phyloP scores from a whole-genome alignment of 495 filamentous ascomycete species.

The Amphirosellinia nigrospora region DNA sequence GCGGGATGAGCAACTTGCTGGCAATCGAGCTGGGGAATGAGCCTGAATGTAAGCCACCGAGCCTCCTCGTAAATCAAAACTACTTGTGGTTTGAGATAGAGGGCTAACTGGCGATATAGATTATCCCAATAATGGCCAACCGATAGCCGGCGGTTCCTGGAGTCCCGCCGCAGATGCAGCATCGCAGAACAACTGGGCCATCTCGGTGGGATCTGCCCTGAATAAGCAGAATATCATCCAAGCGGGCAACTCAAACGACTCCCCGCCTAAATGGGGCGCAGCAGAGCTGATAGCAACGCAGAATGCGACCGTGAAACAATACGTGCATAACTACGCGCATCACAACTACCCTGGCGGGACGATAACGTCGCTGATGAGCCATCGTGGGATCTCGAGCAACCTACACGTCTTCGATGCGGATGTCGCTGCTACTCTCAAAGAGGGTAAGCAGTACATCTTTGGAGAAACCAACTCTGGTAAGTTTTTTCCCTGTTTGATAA shows the following conservation, averaged over 20 bases:
- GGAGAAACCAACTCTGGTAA: constrained; percentile 66
- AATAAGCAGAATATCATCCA: constrained; percentile 55
- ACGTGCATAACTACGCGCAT: constrained; percentile 61
- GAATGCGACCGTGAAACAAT: constrained; percentile 55
- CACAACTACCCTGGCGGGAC: constrained; percentile 66
- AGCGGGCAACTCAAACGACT: constrained; percentile 64
- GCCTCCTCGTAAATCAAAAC: background rate
- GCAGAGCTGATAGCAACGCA: constrained; percentile 53
- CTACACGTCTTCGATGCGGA: constrained; percentile 57
- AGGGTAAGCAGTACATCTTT: constrained; percentile 60
- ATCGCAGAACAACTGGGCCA: constrained; percentile 62
- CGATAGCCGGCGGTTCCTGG: constrained; percentile 62
- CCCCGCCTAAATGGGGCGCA: constrained; percentile 58
- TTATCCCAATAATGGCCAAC: constrained; percentile 51
- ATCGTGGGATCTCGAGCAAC: constrained; percentile 54
- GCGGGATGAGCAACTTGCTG: constrained; percentile 56
- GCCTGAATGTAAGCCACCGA: constrained; percentile 57
- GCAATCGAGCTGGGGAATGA: constrained; percentile 69
- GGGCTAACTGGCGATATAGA: constrained; percentile 37
- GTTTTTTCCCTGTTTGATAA: background rate
- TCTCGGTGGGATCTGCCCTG: constrained; percentile 56
- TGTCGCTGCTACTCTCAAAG: constrained; percentile 49
- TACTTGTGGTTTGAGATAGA: background rate
- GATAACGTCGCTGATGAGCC: constrained; percentile 58
- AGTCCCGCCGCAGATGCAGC: constrained; percentile 57